Conservation (phyloP, 2,329 filamentous ascomycete species). For the Beauveria varroae region DNA sequence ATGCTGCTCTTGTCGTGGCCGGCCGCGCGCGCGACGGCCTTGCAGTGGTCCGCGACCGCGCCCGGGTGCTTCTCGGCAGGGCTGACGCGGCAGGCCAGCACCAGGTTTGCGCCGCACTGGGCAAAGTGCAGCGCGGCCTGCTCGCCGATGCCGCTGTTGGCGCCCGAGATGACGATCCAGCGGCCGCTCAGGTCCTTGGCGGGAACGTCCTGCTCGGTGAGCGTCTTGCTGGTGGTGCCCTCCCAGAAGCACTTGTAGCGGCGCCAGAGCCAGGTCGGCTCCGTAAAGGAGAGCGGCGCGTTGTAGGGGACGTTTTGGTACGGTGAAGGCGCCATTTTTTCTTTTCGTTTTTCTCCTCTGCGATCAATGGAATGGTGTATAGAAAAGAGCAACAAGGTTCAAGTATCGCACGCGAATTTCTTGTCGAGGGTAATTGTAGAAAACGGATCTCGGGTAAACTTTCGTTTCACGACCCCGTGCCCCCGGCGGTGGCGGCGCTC, state of each 20-base stretch:
- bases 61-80: constrained; percentile 19
- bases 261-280: constrained; percentile 11
- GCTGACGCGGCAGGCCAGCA: constrained; percentile 20
- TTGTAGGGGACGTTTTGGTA: constrained; percentile 10
- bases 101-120: constrained; percentile 20
- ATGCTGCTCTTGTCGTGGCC: constrained; percentile 13
- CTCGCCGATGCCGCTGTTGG: constrained; percentile 21
- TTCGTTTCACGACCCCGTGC: background rate
- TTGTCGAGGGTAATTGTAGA: background rate
- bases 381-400: too few species aligned
- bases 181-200: constrained; percentile 10
- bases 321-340: background rate
- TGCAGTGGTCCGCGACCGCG: constrained; percentile 18
- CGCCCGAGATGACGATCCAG: constrained; percentile 14
- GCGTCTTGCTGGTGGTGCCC: constrained; percentile 5
- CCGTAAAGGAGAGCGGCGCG: constrained; percentile 10
- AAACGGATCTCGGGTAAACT: constrained; percentile 6
- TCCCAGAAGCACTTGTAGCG: constrained; percentile 6
- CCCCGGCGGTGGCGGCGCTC: too few species aligned
- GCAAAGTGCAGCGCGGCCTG: constrained; percentile 20
- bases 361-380: background rate
- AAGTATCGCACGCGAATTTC: too few species aligned
- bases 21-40: constrained; percentile 5
- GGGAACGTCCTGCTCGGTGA: constrained; percentile 9
- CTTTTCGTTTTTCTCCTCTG: too few species aligned